These are phyloP conservation scores for Thelonectria rubi DNA, from an alignment of 2,329 filamentous ascomycete genomes.

Conservation along the genomic window DNA sequence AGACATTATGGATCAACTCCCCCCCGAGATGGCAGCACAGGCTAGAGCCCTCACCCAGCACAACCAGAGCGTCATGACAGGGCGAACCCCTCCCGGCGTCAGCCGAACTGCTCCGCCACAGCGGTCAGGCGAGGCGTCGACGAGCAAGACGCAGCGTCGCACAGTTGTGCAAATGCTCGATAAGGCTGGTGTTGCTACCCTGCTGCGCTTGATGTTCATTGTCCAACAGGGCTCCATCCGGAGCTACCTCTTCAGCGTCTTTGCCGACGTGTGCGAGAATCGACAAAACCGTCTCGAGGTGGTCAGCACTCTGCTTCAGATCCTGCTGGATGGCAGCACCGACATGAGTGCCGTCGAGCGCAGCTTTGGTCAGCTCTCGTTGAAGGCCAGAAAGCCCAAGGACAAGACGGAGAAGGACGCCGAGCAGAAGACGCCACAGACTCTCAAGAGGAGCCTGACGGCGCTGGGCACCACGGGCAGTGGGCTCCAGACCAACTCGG, in stretches of 20 bases:
- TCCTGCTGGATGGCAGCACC: slow-evolving; percentile 93
- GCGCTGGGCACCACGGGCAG: slow-evolving; percentile 57
- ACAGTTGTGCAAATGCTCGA: slow-evolving; percentile 96
- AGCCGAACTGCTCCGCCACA: slow-evolving; percentile 32
- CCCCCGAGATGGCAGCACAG: slow-evolving; percentile 86
- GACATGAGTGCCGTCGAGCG: slow-evolving; percentile 94
- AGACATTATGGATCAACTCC: slow-evolving; percentile 83
- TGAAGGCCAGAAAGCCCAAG: slow-evolving; percentile 84
- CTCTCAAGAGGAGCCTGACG: slow-evolving; percentile 78
- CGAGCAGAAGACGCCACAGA: slow-evolving; percentile 79
- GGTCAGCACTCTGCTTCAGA: slow-evolving; percentile 89
- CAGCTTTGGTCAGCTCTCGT: slow-evolving; percentile 91
- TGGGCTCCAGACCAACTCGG: slow-evolving; percentile 71
- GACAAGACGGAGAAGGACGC: slow-evolving; percentile 66
- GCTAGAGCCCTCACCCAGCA: slow-evolving; percentile 73
- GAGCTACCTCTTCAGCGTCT: slow-evolving; percentile 83
- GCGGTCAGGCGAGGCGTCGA: slow-evolving; percentile 52
- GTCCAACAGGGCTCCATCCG: slow-evolving; percentile 89
- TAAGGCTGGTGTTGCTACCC: slow-evolving; percentile 93
- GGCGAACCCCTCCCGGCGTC: slow-evolving; percentile 43
- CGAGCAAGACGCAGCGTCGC: slow-evolving; percentile 76
- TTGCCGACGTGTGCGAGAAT: slow-evolving; percentile 93
- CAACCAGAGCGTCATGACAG: slow-evolving; percentile 44
- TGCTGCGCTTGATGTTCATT: slow-evolving; percentile 98
- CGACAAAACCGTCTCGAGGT: slow-evolving; percentile 95